These are phyloP conservation scores for Chlorella sp. DNA, from an alignment of 139 green algal genomes.

Conservation along the genomic window DNA sequence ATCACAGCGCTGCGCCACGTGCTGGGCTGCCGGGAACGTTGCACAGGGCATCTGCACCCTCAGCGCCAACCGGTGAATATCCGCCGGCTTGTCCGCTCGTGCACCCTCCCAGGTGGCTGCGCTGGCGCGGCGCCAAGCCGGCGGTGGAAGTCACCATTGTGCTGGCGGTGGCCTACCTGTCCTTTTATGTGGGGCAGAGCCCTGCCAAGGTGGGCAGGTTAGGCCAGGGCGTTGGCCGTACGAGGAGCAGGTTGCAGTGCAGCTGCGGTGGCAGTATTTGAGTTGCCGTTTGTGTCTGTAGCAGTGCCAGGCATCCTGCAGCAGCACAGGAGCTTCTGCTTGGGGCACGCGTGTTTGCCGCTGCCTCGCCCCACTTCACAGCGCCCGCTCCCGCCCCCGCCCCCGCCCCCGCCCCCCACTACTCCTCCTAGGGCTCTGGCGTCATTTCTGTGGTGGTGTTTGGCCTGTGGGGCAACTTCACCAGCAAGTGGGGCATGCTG, in stretches of 20 bases:
- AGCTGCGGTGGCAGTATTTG: neutral
- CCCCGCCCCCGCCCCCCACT: too few relatives aligned
- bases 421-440: conserved; percentile 45
- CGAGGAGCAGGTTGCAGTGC: too few relatives aligned
- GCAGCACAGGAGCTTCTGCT: neutral
- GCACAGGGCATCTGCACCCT: neutral
- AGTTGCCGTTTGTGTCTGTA: neutral
- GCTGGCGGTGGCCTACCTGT: conserved; percentile 77
- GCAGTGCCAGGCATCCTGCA: neutral
- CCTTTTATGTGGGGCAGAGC: conserved; percentile 79
- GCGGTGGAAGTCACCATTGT: conserved; percentile 70
- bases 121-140: conserved; percentile 47
- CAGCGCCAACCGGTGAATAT: too few relatives aligned
- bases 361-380: neutral
- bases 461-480: conserved; percentile 84
- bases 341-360: neutral
- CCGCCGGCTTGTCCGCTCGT: too few relatives aligned
- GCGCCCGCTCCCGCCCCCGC: neutral
- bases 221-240: neutral
- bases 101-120: conserved; percentile 50
- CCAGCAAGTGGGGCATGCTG: conserved; percentile 70
- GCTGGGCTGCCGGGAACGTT: neutral
- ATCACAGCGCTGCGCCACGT: neutral
- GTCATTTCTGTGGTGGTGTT: conserved; percentile 90
- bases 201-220: conserved; percentile 16